These are phyloP conservation scores for Pluteus cervinus DNA, from an alignment of 768 basidiomycete species.

Conservation along the genomic window DNA sequence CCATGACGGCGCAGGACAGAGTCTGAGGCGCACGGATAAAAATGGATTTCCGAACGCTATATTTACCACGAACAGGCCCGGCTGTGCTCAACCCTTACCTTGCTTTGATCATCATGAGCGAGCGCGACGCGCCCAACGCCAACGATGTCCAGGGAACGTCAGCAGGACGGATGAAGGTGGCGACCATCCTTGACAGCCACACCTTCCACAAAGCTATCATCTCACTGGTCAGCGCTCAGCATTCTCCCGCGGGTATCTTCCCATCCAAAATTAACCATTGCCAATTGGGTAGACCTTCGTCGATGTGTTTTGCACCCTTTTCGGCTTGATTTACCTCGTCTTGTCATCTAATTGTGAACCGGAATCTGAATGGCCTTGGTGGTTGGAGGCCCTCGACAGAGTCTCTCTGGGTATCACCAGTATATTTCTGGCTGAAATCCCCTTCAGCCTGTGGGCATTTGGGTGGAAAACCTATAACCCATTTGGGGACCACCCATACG, in stretches of 20 bases:
- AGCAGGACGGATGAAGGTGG: constrained; percentile 32
- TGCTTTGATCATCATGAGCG: too few species aligned
- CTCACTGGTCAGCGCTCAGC: constrained; percentile 38
- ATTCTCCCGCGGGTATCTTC: background rate
- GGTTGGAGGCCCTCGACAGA: constrained; percentile 57
- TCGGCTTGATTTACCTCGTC: constrained; percentile 65
- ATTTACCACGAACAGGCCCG: too few species aligned
- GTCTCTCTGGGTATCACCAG: constrained; percentile 65
- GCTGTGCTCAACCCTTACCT: too few species aligned
- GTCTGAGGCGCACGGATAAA: too few species aligned
- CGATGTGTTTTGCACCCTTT: constrained; percentile 67
- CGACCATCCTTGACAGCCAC: constrained; percentile 44
- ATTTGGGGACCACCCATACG: constrained; percentile 43
- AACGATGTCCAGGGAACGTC: too few species aligned
- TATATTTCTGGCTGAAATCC: constrained; percentile 75
- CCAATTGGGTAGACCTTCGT: constrained; percentile 42
- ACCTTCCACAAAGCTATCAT: constrained; percentile 53
- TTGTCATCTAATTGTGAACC: constrained; percentile 47
- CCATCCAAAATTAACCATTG: constrained; percentile 3
- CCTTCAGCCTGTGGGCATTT: constrained; percentile 59
- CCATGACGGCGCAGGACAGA: too few species aligned
- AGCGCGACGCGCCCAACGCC: too few species aligned
- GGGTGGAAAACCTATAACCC: constrained; percentile 62
- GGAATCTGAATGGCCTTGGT: constrained; percentile 40
- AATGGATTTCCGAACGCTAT: too few species aligned